These are phyloP conservation scores for Pseudomassariella vexata DNA, from an alignment of 2,329 filamentous ascomycete species.

Conservation along the genomic window DNA sequence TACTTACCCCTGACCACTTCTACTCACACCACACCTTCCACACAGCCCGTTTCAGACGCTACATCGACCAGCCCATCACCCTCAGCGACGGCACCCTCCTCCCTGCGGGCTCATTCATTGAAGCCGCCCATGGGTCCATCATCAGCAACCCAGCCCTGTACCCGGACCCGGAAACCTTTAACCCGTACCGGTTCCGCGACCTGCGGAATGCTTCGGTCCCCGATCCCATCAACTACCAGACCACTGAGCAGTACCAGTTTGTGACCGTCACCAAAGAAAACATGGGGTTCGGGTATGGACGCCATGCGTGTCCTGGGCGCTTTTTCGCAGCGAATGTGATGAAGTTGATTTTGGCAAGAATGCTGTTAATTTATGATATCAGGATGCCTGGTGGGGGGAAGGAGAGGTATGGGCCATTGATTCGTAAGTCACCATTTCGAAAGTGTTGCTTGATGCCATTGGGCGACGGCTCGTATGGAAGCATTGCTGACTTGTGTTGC, in stretches of 20 bases:
- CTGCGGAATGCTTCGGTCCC: conserved; percentile 20
- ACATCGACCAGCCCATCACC: conserved; percentile 37
- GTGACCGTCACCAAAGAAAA: conserved; percentile 26
- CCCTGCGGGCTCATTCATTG: conserved; percentile 30
- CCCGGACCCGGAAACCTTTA: conserved; percentile 23
- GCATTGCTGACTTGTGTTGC: conserved; percentile 12
- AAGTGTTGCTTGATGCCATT: no score
- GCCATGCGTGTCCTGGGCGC: conserved; percentile 31
- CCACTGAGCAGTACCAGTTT: conserved; percentile 32
- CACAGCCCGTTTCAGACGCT: conserved; percentile 36
- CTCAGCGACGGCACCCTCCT: conserved; percentile 43
- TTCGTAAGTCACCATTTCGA: no score
- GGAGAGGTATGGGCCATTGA: no score
- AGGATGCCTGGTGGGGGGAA: conserved; percentile 17
- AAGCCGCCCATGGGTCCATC: conserved; percentile 24
- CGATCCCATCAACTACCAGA: conserved; percentile 18
- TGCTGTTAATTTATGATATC: conserved; percentile 33
- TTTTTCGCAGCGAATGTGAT: conserved; percentile 39
- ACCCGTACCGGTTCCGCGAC: conserved; percentile 28
- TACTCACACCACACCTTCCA: neutral
- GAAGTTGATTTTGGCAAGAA: conserved; percentile 32
- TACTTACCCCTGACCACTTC: neutral
- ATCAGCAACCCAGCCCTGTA: conserved; percentile 22
- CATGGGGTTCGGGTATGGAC: conserved; percentile 33
- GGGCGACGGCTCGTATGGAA: no score